Conservation (phyloP, 768 basidiomycete genomes). For the Naganishia antarctica region DNA sequence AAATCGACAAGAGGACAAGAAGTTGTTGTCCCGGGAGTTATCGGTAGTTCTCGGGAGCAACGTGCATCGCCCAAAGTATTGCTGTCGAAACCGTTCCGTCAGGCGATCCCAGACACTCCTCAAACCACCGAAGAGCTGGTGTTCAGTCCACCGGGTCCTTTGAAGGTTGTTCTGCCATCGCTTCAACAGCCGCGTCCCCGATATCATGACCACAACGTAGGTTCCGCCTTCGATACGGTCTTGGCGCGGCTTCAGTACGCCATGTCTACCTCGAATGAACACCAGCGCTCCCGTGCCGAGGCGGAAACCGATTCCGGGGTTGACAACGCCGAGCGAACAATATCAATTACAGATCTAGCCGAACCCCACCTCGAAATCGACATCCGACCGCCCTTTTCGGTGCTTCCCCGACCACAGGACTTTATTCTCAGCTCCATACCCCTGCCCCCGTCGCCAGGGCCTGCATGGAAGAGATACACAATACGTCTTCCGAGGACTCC, state of each 20-base stretch:
- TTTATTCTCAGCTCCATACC: constrained; percentile 41
- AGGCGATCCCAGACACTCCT: constrained; percentile 12
- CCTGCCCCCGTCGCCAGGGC: constrained; percentile 45
- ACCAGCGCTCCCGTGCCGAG: constrained; percentile 5
- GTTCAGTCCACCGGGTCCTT: not conserved
- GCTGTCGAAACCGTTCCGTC: constrained; percentile 3
- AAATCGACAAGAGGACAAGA: constrained; percentile 14
- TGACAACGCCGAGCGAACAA: not conserved
- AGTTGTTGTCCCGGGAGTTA: constrained; percentile 7
- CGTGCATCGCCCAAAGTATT: not conserved
- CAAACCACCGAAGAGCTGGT: constrained; percentile 23
- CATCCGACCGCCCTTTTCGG: not conserved
- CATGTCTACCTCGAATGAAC: constrained; percentile 37
- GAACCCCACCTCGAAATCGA: not conserved
- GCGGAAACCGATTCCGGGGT: not conserved
- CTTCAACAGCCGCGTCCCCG: not conserved
- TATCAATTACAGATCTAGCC: too few species aligned
- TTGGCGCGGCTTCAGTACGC: constrained; percentile 48
- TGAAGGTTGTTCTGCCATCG: not conserved
- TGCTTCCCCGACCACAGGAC: constrained; percentile 29
- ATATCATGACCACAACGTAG: constrained; percentile 5
- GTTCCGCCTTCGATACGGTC: constrained; percentile 41
- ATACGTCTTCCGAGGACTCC: constrained; percentile 40
- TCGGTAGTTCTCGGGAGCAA: constrained; percentile 14
- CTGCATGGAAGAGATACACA: constrained; percentile 48